phyloP scores from a whole-genome alignment of 345 rosid genomes.

The Cardamine chenopodiifolia region DNA sequence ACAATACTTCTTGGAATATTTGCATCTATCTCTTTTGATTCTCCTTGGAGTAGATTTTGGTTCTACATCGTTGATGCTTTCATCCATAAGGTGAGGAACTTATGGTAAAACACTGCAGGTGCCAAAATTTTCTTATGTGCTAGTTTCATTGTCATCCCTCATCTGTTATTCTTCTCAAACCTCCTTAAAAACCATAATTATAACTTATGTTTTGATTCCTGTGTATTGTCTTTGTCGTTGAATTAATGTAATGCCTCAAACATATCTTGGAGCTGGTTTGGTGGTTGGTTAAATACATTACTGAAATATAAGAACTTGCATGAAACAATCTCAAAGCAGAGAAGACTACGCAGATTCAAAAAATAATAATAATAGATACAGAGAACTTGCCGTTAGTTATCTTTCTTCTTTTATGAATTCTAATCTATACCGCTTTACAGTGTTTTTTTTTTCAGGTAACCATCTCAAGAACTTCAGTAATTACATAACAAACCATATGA shows the following conservation, averaged over 20 bases:
- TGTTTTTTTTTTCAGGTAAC: background rate
- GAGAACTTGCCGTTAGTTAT: background rate
- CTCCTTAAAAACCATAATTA: background rate
- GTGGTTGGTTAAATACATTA: background rate
- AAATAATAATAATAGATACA: background rate
- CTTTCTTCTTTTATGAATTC: slow-evolving; percentile 7
- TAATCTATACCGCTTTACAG: slow-evolving; percentile 18
- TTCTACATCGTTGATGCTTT: background rate
- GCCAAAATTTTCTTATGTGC: background rate
- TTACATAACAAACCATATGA: slow-evolving; percentile 33
- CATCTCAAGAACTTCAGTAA: slow-evolving; percentile 33
- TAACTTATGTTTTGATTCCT: background rate
- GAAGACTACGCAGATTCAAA: background rate
- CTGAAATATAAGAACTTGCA: background rate
- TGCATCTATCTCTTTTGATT: background rate
- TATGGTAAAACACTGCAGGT: background rate
- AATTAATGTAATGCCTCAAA: slow-evolving; percentile 5
- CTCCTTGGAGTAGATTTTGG: background rate
- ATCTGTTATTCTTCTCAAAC: background rate
- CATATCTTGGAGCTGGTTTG: background rate
- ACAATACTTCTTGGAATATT: background rate
- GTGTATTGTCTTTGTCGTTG: background rate
- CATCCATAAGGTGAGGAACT: background rate
- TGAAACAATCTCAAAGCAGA: background rate
- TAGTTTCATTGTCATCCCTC: background rate